Evolutionary conservation across 2,329 filamentous ascomycete genomes (phyloP).

Genomic region (Trichothecium roseum): DNA sequence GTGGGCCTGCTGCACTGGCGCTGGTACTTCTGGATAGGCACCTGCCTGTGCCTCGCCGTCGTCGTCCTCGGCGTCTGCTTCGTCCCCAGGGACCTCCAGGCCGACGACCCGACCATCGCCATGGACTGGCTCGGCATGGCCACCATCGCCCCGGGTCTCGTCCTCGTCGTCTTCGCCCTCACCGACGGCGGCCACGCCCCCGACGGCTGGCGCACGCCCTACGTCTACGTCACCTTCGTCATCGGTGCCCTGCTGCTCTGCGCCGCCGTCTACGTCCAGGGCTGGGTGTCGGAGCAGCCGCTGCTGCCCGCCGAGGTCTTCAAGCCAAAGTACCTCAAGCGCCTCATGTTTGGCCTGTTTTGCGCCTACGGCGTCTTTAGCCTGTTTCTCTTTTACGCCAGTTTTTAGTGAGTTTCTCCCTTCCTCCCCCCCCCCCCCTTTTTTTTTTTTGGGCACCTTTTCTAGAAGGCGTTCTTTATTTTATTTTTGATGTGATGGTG

Average conservation of each 20-base stretch:
- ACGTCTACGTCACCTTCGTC: conserved; percentile 56
- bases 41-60: conserved; percentile 30
- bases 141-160: conserved; percentile 53
- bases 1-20: conserved; percentile 52
- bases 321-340: conserved; percentile 55
- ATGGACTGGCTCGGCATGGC: conserved; percentile 62
- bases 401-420: conserved; percentile 46
- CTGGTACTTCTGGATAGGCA: conserved; percentile 62
- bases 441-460: too few relatives aligned
- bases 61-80: conserved; percentile 31
- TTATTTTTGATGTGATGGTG: too few relatives aligned
- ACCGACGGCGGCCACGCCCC: conserved; percentile 63
- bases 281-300: conserved; percentile 57
- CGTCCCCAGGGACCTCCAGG: conserved; percentile 22
- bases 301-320: conserved; percentile 64
- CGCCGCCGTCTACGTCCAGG: conserved; percentile 59
- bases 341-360: conserved; percentile 49
- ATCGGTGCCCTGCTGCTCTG: conserved; percentile 50
- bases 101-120: conserved; percentile 12
- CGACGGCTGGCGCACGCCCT: conserved; percentile 61
- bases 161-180: conserved; percentile 64
- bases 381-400: conserved; percentile 59
- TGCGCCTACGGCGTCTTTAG: conserved; percentile 60
- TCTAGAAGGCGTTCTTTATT: neutral
- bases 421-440: too few relatives aligned